Evolutionary conservation across 1,284 basidiomycete species (phyloP).

Genomic region (Neonothopanus nambi): DNA sequence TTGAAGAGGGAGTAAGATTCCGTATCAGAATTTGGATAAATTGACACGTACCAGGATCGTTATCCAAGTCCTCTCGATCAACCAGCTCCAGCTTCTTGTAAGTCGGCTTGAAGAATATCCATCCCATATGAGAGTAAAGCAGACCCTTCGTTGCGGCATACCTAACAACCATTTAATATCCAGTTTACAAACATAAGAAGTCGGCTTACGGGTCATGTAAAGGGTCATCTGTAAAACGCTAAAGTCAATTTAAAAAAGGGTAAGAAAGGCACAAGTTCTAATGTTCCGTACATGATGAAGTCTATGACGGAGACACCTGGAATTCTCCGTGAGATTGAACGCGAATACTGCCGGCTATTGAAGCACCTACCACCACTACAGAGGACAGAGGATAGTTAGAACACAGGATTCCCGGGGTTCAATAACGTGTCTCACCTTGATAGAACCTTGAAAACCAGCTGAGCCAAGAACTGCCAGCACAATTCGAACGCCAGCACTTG

Average conservation of each 20-base stretch:
- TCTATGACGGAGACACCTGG: slow-evolving; percentile 73
- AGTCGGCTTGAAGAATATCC: slow-evolving; percentile 79
- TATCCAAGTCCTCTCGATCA: slow-evolving; percentile 70
- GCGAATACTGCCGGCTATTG: not conserved
- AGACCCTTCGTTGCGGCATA: slow-evolving; percentile 76
- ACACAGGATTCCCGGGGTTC: slow-evolving; percentile 42
- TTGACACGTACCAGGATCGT: slow-evolving; percentile 56
- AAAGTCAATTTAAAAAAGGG: not conserved
- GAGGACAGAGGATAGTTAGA: slow-evolving; percentile 6
- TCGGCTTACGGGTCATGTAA: slow-evolving; percentile 66
- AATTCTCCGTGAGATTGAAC: not conserved
- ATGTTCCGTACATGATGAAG: slow-evolving; percentile 64
- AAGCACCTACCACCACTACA: slow-evolving; percentile 48
- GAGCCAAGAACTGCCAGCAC: slow-evolving; percentile 66
- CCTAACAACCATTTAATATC: slow-evolving; percentile 31
- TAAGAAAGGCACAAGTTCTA: not conserved
- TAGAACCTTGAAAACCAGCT: slow-evolving; percentile 68
- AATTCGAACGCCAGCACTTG: slow-evolving; percentile 54
- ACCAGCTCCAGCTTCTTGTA: slow-evolving; percentile 67
- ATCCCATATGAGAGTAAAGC: slow-evolving; percentile 78
- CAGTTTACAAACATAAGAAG: not conserved
- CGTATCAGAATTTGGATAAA: not conserved
- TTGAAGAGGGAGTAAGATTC: not conserved
- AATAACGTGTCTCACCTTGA: slow-evolving; percentile 43
- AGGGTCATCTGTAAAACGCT: slow-evolving; percentile 78